phyloP scores from a whole-genome alignment of 164 flowering plant genomes.

The Nymphaea thermarum region DNA sequence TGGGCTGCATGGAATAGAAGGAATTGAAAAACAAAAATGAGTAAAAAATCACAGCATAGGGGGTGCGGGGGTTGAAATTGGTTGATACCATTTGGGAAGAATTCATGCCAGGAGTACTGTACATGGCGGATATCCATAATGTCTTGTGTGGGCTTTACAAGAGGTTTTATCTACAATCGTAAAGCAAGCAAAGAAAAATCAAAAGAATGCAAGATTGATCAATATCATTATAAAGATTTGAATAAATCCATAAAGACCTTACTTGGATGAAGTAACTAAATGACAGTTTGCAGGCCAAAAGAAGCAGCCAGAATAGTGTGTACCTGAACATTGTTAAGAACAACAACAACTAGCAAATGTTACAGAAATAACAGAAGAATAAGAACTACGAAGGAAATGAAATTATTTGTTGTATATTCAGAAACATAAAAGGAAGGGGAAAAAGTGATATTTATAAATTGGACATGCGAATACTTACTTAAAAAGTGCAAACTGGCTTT shows the following conservation, averaged over 20 bases:
- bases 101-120: slow-evolving; percentile 84
- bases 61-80: no score
- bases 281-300: slow-evolving; percentile 48
- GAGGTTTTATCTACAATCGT: slow-evolving; percentile 59
- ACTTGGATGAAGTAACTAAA: slow-evolving; percentile 90
- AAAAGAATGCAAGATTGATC: not conserved
- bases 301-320: slow-evolving; percentile 60
- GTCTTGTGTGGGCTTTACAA: slow-evolving; percentile 78
- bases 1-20: slow-evolving; percentile 37
- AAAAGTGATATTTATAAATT: no score
- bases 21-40: slow-evolving; percentile 1
- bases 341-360: slow-evolving; percentile 75
- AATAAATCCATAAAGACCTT: slow-evolving; percentile 32
- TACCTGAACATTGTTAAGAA: slow-evolving; percentile 60
- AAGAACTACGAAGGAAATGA: not conserved
- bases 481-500: slow-evolving; percentile 78
- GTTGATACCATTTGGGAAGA: slow-evolving; percentile 70
- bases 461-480: slow-evolving; percentile 44
- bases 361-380: not conserved
- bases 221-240: no score
- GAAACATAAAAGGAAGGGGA: no score
- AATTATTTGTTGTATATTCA: no score
- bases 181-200: not conserved
- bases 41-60: not conserved
- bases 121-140: slow-evolving; percentile 58